Evolutionary conservation across 495 filamentous ascomycete species (phyloP).

Genomic region (Xylaria intraflava): DNA sequence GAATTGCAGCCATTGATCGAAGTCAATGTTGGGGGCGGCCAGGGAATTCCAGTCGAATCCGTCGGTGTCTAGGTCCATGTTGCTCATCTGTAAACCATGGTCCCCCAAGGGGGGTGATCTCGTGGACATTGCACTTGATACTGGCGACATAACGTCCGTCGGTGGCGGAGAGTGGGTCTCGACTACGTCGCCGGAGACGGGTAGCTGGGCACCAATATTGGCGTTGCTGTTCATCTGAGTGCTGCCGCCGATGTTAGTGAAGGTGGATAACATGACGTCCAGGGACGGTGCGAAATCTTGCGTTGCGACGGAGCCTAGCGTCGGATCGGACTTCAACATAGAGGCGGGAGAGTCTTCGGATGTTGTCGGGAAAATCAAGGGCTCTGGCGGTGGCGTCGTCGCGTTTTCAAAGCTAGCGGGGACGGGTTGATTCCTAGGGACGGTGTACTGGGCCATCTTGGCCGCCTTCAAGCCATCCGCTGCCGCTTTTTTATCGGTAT

Average conservation of each 20-base stretch:
- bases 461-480: conserved; percentile 17
- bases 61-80: conserved; percentile 20
- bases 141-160: conserved; percentile 29
- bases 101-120: conserved; percentile 13
- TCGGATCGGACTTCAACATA: conserved; percentile 3
- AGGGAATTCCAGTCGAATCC: conserved; percentile 35
- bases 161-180: conserved; percentile 27
- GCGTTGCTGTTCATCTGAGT: conserved; percentile 1
- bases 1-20: conserved; percentile 41
- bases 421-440: neutral
- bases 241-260: conserved; percentile 19
- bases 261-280: conserved; percentile 5
- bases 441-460: conserved; percentile 17
- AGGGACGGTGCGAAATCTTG: conserved; percentile 4
- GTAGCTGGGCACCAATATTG: neutral
- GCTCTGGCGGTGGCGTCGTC: conserved; percentile 40
- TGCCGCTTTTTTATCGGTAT: conserved; percentile 5
- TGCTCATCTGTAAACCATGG: conserved; percentile 2
- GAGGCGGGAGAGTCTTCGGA: conserved; percentile 21
- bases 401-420: conserved; percentile 18
- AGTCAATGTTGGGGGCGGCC: conserved; percentile 33
- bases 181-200: conserved; percentile 9
- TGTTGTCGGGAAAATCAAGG: conserved; percentile 26
- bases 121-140: conserved; percentile 19
- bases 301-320: neutral